Conservation (phyloP, 192 early-diverging fungal genomes). For the Backusella australiensis region DNA sequence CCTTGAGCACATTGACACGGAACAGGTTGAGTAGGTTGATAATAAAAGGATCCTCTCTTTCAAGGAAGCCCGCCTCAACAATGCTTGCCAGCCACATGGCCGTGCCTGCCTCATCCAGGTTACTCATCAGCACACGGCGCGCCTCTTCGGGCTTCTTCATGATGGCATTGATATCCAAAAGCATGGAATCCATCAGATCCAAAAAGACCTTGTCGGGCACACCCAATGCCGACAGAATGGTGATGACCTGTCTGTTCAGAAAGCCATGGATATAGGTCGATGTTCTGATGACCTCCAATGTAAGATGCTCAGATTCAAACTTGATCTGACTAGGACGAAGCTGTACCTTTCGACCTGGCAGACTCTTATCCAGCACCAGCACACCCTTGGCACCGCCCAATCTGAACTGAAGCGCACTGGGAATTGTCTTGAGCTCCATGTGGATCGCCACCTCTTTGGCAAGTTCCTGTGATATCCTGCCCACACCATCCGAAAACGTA, state of each 20-base stretch:
- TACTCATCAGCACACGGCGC: constrained; percentile 31
- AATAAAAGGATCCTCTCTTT: constrained; percentile 41
- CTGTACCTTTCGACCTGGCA: constrained; percentile 37
- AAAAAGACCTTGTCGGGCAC: constrained; percentile 57
- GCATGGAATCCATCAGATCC: constrained; percentile 42
- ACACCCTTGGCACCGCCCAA: constrained; percentile 68
- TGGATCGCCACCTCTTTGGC: constrained; percentile 39
- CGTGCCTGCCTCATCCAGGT: constrained; percentile 46
- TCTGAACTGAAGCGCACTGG: constrained; percentile 72
- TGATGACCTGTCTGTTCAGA: constrained; percentile 67
- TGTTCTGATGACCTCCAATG: constrained; percentile 58
- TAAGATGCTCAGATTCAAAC: constrained; percentile 47
- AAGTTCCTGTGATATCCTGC: constrained; percentile 53
- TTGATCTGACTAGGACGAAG: constrained; percentile 59
- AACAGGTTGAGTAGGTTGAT: constrained; percentile 44
- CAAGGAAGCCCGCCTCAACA: constrained; percentile 48
- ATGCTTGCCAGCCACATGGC: constrained; percentile 38
- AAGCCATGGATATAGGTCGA: constrained; percentile 50
- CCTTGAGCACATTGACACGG: constrained; percentile 41
- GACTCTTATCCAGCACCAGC: constrained; percentile 34
- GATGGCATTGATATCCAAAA: constrained; percentile 38
- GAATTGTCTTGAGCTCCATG: constrained; percentile 38
- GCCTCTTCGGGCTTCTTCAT: constrained; percentile 36
- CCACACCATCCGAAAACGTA: constrained; percentile 75
- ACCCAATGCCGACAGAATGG: constrained; percentile 53